Percentiles rank a stretch among this genome's conserved stretches.
Conservation (phyloP, 139 green algal genomes). For the Pleodorina starrii region DNA sequence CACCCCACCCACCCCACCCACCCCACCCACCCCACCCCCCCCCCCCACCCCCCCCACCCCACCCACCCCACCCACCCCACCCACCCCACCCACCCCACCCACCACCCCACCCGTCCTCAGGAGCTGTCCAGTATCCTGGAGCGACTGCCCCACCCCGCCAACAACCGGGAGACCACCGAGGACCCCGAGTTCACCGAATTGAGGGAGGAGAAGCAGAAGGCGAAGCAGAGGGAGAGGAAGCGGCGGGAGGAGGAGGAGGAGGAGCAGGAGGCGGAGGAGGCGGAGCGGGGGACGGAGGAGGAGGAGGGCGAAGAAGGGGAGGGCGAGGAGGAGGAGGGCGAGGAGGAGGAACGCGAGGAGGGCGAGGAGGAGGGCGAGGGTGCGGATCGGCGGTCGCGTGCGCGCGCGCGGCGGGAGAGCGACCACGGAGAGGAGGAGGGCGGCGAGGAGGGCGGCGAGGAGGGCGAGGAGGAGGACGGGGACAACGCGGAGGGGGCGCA, state of each 20-base stretch:
- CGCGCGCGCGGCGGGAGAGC: not conserved
- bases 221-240: not conserved
- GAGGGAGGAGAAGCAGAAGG: slow-evolving; percentile 35
- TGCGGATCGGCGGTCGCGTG: not conserved
- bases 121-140: slow-evolving; percentile 92
- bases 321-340: slow-evolving; percentile 4
- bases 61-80: too few relatives aligned
- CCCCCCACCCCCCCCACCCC: too few relatives aligned
- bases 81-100: too few relatives aligned
- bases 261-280: not conserved
- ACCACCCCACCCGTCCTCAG: too few relatives aligned
- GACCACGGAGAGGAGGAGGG: not conserved
- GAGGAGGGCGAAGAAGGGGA: slow-evolving; percentile 31
- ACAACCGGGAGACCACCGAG: slow-evolving; percentile 40
- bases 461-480: slow-evolving; percentile 12
- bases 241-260: not conserved
- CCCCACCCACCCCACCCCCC: too few relatives aligned
- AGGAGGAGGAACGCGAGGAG: not conserved
- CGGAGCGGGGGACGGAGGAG: too few relatives aligned
- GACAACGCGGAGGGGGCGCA: not conserved
- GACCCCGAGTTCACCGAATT: slow-evolving; percentile 53
- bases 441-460: not conserved
- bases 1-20: too few relatives aligned
- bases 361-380: not conserved
- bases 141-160: slow-evolving; percentile 62